A percentile compares a stretch with the other conserved stretches of the same genome.
Evolutionary conservation across 805 yeast genomes (phyloP).

Genomic region (Candida nemodendra): DNA sequence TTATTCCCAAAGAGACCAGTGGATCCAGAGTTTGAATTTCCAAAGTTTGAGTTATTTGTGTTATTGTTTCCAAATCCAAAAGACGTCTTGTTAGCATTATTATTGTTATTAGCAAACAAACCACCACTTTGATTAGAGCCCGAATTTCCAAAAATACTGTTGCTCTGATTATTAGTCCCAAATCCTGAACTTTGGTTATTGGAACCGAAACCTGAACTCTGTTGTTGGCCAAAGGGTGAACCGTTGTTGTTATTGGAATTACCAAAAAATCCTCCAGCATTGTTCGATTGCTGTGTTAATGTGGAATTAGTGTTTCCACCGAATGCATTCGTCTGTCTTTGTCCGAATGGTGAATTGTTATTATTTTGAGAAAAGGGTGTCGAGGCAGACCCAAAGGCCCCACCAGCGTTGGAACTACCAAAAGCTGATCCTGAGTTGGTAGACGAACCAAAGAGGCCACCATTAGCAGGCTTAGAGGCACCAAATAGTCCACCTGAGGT

Average conservation of each 20-base stretch:
- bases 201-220: conserved; percentile 38
- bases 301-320: conserved; percentile 31
- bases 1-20: not conserved
- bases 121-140: conserved; percentile 21
- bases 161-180: conserved; percentile 7
- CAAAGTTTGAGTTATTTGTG: not conserved
- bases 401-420: conserved; percentile 25
- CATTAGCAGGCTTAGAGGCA: conserved; percentile 24
- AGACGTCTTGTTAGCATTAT: not conserved
- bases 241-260: conserved; percentile 14
- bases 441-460: conserved; percentile 22
- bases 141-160: conserved; percentile 16
- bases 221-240: conserved; percentile 22
- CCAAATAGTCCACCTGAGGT: conserved; percentile 49
- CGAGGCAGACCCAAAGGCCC: conserved; percentile 28
- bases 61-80: conserved; percentile 4
- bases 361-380: not conserved
- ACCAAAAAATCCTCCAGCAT: conserved; percentile 21
- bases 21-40: not conserved
- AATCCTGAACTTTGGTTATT: conserved; percentile 19
- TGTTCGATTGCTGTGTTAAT: conserved; percentile 24
- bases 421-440: conserved; percentile 16
- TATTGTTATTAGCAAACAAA: conserved; percentile 21
- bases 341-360: conserved; percentile 27
- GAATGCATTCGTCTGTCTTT: conserved; percentile 30